Conservation (phyloP, 805 yeast genomes). For the Teunomyces cretensis region DNA sequence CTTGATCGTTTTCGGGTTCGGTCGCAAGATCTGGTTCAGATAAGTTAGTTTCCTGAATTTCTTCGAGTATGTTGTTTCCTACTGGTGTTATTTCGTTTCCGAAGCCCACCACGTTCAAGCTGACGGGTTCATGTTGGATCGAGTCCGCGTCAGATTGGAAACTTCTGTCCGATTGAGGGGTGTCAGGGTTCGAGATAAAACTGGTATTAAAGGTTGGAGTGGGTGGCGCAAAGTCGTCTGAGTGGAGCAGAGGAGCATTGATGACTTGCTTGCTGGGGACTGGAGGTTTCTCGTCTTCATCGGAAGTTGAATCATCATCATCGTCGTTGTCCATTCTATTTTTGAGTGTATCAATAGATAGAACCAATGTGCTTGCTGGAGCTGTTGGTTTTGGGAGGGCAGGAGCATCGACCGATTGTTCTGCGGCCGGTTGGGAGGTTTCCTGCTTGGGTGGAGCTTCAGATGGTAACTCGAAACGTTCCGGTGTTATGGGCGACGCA, state of each 20-base stretch:
- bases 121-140: slow-evolving; percentile 37
- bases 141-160: slow-evolving; percentile 41
- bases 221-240: slow-evolving; percentile 20
- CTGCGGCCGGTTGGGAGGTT: neutral
- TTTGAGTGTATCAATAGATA: slow-evolving; percentile 33
- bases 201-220: slow-evolving; percentile 24
- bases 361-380: slow-evolving; percentile 22
- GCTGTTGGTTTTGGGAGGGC: neutral
- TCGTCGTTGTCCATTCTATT: slow-evolving; percentile 12
- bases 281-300: slow-evolving; percentile 1
- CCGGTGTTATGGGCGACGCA: slow-evolving; percentile 2
- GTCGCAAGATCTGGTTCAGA: neutral
- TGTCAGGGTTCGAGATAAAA: slow-evolving; percentile 21
- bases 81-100: neutral
- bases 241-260: neutral
- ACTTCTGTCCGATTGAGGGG: slow-evolving; percentile 37
- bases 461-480: slow-evolving; percentile 9
- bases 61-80: neutral
- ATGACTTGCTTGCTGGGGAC: slow-evolving; percentile 1
- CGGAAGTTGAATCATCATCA: slow-evolving; percentile 8
- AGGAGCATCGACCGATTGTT: neutral
- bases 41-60: neutral
- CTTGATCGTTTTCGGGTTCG: neutral
- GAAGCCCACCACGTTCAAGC: slow-evolving; percentile 20
- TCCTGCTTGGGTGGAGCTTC: neutral